Percentiles rank a stretch among this genome's conserved stretches.
Evolutionary conservation across 148 eudicot species (phyloP).

Genomic region (Tetragonia tetragonoides): DNA sequence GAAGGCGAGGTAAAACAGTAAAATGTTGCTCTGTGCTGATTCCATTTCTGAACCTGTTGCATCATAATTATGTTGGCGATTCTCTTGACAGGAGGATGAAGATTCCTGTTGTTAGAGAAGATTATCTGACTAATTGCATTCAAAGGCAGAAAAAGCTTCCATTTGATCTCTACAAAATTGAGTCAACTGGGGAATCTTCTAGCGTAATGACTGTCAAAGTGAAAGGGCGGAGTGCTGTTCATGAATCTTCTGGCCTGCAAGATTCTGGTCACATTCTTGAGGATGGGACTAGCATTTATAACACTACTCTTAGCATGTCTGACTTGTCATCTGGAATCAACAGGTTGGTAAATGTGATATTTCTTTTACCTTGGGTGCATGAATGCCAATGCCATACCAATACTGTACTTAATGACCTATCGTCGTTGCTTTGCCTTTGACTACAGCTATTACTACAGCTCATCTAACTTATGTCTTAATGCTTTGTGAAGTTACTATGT

Average conservation of each 20-base stretch:
- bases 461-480: slow-evolving; percentile 16
- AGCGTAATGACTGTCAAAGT: slow-evolving; percentile 80
- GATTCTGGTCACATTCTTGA: slow-evolving; percentile 94
- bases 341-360: slow-evolving; percentile 47
- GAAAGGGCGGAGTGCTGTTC: slow-evolving; percentile 91
- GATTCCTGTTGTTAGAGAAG: slow-evolving; percentile 84
- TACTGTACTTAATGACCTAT: background rate
- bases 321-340: slow-evolving; percentile 87
- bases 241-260: slow-evolving; percentile 74
- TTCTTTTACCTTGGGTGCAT: background rate
- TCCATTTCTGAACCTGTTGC: background rate
- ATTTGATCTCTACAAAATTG: slow-evolving; percentile 71
- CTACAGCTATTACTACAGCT: background rate
- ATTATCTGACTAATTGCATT: slow-evolving; percentile 71
- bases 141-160: slow-evolving; percentile 78
- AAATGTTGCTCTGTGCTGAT: background rate
- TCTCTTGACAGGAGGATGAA: slow-evolving; percentile 80
- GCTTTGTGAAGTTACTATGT: slow-evolving; percentile 71
- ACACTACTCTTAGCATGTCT: slow-evolving; percentile 88
- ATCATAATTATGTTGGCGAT: slow-evolving; percentile 1
- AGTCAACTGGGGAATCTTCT: slow-evolving; percentile 56
- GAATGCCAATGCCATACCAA: background rate
- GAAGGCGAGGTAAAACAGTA: slow-evolving; percentile 70
- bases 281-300: slow-evolving; percentile 85
- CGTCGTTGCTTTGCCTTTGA: background rate